phyloP scores from a whole-genome alignment of 2,329 filamentous ascomycete genomes.

The Scedosporium apiospermum region DNA sequence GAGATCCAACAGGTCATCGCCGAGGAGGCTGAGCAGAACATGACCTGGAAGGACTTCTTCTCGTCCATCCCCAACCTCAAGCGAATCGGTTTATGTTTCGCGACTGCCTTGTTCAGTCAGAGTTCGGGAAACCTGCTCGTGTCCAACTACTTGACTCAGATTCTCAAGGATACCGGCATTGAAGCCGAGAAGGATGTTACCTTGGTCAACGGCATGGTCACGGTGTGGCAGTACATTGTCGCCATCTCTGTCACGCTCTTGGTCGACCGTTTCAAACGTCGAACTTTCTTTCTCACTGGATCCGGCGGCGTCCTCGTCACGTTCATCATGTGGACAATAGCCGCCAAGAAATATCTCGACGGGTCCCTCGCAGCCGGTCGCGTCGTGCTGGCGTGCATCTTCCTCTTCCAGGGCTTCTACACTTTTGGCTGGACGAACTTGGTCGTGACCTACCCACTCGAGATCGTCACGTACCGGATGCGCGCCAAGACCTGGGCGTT shows the following conservation, averaged over 20 bases:
- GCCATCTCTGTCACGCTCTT: conserved; percentile 25
- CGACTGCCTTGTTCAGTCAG: conserved; percentile 22
- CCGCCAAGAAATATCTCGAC: conserved; percentile 24
- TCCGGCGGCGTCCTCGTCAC: conserved; percentile 27
- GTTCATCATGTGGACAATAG: conserved; percentile 29
- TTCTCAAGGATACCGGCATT: conserved; percentile 35
- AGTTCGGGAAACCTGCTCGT: conserved; percentile 24
- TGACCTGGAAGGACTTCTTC: not conserved
- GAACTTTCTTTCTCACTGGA: conserved; percentile 27
- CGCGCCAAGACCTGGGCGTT: conserved; percentile 31
- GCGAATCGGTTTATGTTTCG: conserved; percentile 19
- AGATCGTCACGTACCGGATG: conserved; percentile 31
- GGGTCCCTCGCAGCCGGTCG: conserved; percentile 20
- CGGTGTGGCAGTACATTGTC: conserved; percentile 32
- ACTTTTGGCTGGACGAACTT: conserved; percentile 33
- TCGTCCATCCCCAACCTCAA: conserved; percentile 27
- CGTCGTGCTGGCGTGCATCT: conserved; percentile 30
- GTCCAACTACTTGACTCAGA: conserved; percentile 31
- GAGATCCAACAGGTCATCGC: conserved; percentile 27
- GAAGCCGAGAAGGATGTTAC: conserved; percentile 29
- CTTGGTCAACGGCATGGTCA: conserved; percentile 20
- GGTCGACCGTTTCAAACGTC: conserved; percentile 26
- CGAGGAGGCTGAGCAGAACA: conserved; percentile 28
- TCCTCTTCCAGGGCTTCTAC: conserved; percentile 31
- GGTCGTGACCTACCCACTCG: conserved; percentile 31